Evolutionary conservation across 805 yeast genomes (phyloP).

Genomic region (Ascoidea asiatica): DNA sequence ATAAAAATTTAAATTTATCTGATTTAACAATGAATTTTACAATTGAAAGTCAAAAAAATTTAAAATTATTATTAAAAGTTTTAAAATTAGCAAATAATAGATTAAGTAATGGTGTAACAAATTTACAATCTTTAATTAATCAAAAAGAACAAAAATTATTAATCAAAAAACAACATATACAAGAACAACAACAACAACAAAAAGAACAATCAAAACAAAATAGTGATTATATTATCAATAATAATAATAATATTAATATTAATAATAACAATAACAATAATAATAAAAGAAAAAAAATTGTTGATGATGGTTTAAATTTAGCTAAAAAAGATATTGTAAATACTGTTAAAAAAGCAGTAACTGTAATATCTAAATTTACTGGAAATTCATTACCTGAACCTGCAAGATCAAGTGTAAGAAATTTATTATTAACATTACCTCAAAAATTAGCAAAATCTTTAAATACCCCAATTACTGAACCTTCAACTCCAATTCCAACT

Average conservation of each 20-base stretch:
- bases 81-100: slow-evolving; percentile 72
- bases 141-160: slow-evolving; percentile 28
- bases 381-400: slow-evolving; percentile 66
- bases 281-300: slow-evolving; percentile 1
- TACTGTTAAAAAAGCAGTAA: slow-evolving; percentile 80
- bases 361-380: slow-evolving; percentile 73
- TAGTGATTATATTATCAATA: slow-evolving; percentile 12
- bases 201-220: slow-evolving; percentile 9
- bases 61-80: slow-evolving; percentile 69
- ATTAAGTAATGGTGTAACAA: slow-evolving; percentile 50
- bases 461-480: slow-evolving; percentile 19
- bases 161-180: slow-evolving; percentile 13
- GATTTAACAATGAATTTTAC: slow-evolving; percentile 23
- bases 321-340: slow-evolving; percentile 74
- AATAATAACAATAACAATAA: slow-evolving; percentile 19
- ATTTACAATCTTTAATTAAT: slow-evolving; percentile 39
- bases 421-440: slow-evolving; percentile 65
- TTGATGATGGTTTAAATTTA: slow-evolving; percentile 17
- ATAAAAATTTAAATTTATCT: slow-evolving; percentile 6
- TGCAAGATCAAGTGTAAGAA: slow-evolving; percentile 69
- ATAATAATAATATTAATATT: slow-evolving; percentile 18
- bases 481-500: slow-evolving; percentile 9
- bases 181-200: no score
- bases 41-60: slow-evolving; percentile 59
- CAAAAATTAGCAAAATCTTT: slow-evolving; percentile 42